Conservation (phyloP, 805 yeast genomes). For the Wickerhamiella alocasiicola region DNA sequence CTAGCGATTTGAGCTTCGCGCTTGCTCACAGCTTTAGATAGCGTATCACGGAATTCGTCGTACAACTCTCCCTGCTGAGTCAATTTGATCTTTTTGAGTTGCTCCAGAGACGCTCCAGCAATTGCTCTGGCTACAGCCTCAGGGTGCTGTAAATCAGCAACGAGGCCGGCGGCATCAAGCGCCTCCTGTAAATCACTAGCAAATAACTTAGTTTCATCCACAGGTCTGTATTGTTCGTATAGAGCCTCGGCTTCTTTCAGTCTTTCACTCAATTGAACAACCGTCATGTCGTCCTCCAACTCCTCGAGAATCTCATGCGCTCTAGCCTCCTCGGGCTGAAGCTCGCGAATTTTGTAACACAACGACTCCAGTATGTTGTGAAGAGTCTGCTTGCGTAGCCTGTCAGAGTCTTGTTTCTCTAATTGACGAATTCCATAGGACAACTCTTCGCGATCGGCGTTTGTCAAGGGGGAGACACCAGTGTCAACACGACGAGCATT, state of each 20-base stretch:
- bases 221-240: conserved; percentile 7
- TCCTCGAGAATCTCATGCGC: conserved; percentile 15
- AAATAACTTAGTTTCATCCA: conserved; percentile 2
- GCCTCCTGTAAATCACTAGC: conserved; percentile 5
- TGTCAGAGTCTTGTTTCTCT: conserved; percentile 43
- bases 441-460: conserved; percentile 36
- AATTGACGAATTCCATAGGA: conserved; percentile 39
- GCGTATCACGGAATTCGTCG: conserved; percentile 4
- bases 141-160: background rate
- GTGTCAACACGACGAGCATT: conserved; percentile 27
- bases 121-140: background rate
- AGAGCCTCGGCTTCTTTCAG: conserved; percentile 15
- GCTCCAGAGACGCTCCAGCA: conserved; percentile 1
- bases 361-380: conserved; percentile 60
- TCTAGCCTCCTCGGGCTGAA: conserved; percentile 14
- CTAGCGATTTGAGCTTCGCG: too few species aligned
- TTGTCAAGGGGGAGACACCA: conserved; percentile 38
- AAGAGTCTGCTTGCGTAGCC: conserved; percentile 42
- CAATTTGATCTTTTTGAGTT: conserved; percentile 5
- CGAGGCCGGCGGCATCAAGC: background rate
- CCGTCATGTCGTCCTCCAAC: conserved; percentile 16
- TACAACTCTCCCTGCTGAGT: background rate
- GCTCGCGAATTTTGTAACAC: conserved; percentile 54
- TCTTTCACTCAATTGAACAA: conserved; percentile 15
- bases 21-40: background rate